Percentiles rank a stretch among this genome's conserved stretches.
Conservation (phyloP, 345 rosid species). For the Schrenkiella parvula region DNA sequence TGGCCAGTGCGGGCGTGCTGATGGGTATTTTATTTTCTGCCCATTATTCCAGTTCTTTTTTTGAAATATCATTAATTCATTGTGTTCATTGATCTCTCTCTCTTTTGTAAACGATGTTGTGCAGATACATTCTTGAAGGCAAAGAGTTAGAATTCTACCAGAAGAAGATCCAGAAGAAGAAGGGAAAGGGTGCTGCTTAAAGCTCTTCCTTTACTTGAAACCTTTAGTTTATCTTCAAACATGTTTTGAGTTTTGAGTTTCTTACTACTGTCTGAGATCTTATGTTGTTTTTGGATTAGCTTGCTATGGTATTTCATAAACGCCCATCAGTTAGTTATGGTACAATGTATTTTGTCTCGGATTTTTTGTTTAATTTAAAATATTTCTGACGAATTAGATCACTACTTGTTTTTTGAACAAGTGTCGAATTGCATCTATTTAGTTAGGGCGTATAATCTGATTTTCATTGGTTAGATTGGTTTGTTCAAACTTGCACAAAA, state of each 20-base stretch:
- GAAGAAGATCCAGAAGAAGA: constrained; percentile 85
- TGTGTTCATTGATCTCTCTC: neutral
- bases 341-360: constrained; percentile 9
- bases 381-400: neutral
- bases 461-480: neutral
- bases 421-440: neutral
- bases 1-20: constrained; percentile 79
- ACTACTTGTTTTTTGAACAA: neutral
- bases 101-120: neutral
- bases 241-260: constrained; percentile 23
- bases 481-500: neutral
- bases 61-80: neutral
- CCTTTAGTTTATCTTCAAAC: neutral
- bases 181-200: constrained; percentile 79
- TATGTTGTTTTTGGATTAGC: constrained; percentile 27
- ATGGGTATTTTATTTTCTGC: constrained; percentile 42
- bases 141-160: constrained; percentile 70
- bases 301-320: neutral
- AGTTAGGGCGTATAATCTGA: neutral
- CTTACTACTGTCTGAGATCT: constrained; percentile 4
- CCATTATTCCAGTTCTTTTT: neutral
- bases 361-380: neutral
- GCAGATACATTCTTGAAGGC: constrained; percentile 67
- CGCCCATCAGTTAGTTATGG: neutral
- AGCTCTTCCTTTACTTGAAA: neutral